Percentiles rank a stretch among this genome's conserved stretches.
Evolutionary conservation across 371 early-diverging fungal genomes (phyloP).

Genomic region (Mucor velutinosus): DNA sequence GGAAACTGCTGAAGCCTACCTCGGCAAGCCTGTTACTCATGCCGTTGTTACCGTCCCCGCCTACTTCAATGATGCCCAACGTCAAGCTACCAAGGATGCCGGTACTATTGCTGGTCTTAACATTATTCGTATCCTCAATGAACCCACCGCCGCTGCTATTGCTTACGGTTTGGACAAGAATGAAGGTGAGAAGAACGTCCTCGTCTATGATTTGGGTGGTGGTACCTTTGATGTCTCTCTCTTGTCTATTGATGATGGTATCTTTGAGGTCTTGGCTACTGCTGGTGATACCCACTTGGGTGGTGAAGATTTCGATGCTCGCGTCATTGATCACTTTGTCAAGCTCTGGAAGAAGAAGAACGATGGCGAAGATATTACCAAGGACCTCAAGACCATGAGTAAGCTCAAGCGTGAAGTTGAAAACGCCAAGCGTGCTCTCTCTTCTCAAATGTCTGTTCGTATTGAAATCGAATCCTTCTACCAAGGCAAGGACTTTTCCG

Average conservation of each 20-base stretch:
- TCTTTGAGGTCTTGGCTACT: constrained; percentile 86
- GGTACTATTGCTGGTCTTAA: constrained; percentile 94
- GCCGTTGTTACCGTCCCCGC: constrained; percentile 86
- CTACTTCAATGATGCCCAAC: constrained; percentile 90
- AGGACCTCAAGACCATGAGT: constrained; percentile 79
- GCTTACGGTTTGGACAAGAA: constrained; percentile 93
- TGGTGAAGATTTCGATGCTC: constrained; percentile 95
- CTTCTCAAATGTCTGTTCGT: constrained; percentile 80
- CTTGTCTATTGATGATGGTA: constrained; percentile 84
- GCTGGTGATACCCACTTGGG: constrained; percentile 94
- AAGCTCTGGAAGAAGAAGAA: constrained; percentile 79
- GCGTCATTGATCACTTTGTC: constrained; percentile 79
- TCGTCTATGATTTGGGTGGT: constrained; percentile 98
- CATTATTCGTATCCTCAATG: constrained; percentile 96
- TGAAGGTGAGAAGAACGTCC: constrained; percentile 79
- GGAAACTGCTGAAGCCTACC: constrained; percentile 77
- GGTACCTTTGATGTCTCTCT: constrained; percentile 97
- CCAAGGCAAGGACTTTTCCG: constrained; percentile 98
- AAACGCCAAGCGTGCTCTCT: constrained; percentile 90
- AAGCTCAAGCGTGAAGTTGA: constrained; percentile 89
- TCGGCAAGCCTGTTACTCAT: constrained; percentile 80
- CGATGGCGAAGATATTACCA: constrained; percentile 66
- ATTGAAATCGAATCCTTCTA: constrained; percentile 89
- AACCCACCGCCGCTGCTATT: constrained; percentile 98
- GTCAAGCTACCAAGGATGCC: constrained; percentile 98